Evolutionary conservation across 129 eudicot species (phyloP).

Genomic region (Helianthus tuberosus): DNA sequence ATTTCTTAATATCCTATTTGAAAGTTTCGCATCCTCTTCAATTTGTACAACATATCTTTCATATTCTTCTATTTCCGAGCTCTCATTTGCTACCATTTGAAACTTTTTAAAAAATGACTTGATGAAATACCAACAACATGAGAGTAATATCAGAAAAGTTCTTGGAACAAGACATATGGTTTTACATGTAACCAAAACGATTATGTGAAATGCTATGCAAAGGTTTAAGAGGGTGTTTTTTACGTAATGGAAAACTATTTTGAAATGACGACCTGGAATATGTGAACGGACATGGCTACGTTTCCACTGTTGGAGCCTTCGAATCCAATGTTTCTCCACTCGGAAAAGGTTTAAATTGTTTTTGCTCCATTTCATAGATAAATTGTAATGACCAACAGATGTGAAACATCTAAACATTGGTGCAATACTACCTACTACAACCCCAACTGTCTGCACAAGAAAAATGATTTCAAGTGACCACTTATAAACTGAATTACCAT

Average conservation of each 20-base stretch:
- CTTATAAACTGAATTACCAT: too few species aligned
- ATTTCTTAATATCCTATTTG: neutral
- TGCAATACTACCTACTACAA: neutral
- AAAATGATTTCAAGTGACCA: too few species aligned
- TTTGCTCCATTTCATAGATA: constrained; percentile 20
- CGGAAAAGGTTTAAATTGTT: constrained; percentile 11
- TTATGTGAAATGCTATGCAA: neutral
- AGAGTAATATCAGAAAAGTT: neutral
- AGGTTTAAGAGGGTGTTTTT: neutral
- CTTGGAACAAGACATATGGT: neutral
- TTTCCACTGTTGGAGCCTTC: constrained; percentile 4
- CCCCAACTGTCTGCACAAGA: neutral
- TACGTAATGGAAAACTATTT: neutral
- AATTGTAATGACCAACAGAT: neutral
- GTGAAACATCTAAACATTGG: neutral
- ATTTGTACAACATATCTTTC: neutral
- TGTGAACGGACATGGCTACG: neutral
- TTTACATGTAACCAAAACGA: neutral
- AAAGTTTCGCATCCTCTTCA: neutral
- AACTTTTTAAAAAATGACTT: neutral
- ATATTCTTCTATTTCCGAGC: neutral
- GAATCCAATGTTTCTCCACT: constrained; percentile 27
- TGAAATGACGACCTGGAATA: neutral
- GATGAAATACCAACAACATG: neutral
- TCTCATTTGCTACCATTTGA: neutral